phyloP scores from a whole-genome alignment of 1,284 basidiomycete species.

The Puccinia horiana region DNA sequence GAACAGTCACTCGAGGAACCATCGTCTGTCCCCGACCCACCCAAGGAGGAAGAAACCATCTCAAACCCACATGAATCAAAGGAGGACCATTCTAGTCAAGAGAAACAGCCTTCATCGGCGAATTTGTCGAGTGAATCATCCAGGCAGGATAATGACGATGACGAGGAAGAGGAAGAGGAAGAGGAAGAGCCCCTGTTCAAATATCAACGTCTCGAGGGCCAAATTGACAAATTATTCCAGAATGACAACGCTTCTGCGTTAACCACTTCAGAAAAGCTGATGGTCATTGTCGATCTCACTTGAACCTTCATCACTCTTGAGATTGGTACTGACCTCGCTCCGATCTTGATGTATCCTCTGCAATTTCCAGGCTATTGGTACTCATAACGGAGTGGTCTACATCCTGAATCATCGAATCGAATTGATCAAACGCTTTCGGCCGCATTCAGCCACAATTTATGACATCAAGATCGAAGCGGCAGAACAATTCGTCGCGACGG shows the following conservation, averaged over 20 bases:
- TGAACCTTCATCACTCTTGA: neutral
- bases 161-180: constrained; percentile 39
- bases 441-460: constrained; percentile 84
- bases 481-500: constrained; percentile 85
- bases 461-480: constrained; percentile 82
- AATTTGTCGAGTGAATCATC: neutral
- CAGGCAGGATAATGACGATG: neutral
- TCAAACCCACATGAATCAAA: neutral
- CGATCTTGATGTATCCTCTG: neutral
- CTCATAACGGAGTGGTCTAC: constrained; percentile 87
- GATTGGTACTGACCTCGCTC: neutral
- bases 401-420: constrained; percentile 77
- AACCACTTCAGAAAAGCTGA: constrained; percentile 71
- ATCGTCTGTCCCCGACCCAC: neutral
- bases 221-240: constrained; percentile 65
- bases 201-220: constrained; percentile 77
- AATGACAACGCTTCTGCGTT: constrained; percentile 70
- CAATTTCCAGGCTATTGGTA: constrained; percentile 69
- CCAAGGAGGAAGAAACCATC: neutral
- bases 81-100: neutral
- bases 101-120: neutral
- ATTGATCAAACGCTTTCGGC: constrained; percentile 84
- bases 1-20: neutral
- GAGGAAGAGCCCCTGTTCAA: constrained; percentile 68
- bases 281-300: constrained; percentile 64